These are phyloP conservation scores for Wickerhamomyces bovis DNA, from an alignment of 805 yeast genomes.

Conservation along the genomic window DNA sequence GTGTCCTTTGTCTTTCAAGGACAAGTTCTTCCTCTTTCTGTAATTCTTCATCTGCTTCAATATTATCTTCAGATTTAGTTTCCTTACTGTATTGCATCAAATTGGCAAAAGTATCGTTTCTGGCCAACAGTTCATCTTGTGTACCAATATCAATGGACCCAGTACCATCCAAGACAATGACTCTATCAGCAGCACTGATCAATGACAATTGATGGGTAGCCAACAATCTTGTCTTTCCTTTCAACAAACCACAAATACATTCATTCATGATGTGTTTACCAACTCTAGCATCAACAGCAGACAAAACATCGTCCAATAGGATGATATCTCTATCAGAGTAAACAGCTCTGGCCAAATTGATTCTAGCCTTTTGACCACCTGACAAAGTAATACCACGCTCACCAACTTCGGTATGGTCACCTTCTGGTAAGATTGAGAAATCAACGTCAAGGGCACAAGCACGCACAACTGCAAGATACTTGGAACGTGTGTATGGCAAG, in stretches of 20 bases:
- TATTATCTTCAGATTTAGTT: slow-evolving; percentile 25
- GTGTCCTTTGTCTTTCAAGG: slow-evolving; percentile 14
- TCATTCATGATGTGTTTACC: slow-evolving; percentile 72
- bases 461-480: slow-evolving; percentile 47
- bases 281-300: slow-evolving; percentile 84
- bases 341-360: slow-evolving; percentile 73
- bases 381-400: slow-evolving; percentile 81
- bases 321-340: slow-evolving; percentile 64
- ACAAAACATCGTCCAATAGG: slow-evolving; percentile 70
- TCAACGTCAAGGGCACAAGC: slow-evolving; percentile 68
- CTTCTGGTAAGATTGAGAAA: slow-evolving; percentile 60
- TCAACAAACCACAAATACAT: slow-evolving; percentile 57
- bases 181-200: slow-evolving; percentile 60
- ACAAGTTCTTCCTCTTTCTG: slow-evolving; percentile 26
- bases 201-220: slow-evolving; percentile 83
- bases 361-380: slow-evolving; percentile 88
- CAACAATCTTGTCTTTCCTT: slow-evolving; percentile 57
- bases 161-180: slow-evolving; percentile 57
- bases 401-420: slow-evolving; percentile 76
- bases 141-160: slow-evolving; percentile 64
- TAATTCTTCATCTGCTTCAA: slow-evolving; percentile 22
- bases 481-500: slow-evolving; percentile 38
- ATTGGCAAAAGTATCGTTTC: slow-evolving; percentile 42
- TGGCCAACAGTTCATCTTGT: slow-evolving; percentile 41
- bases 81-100: slow-evolving; percentile 44